Evolutionary conservation across 108 stramenopile species (phyloP).

Genomic region (Fragilaria crotonensis): DNA sequence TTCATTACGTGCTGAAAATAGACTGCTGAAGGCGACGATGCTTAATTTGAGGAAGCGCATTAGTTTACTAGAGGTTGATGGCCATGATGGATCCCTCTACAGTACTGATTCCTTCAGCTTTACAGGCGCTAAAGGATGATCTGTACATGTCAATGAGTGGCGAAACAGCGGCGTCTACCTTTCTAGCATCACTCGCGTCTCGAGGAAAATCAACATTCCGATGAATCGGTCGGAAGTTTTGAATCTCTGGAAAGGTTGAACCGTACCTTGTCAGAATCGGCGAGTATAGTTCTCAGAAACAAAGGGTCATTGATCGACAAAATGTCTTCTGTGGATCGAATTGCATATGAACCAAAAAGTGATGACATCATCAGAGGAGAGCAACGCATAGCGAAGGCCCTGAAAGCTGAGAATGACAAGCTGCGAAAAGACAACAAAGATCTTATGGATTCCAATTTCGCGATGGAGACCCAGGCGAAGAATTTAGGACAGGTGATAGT

Average conservation of each 20-base stretch:
- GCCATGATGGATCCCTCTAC: too few relatives aligned
- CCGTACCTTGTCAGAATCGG: too few relatives aligned
- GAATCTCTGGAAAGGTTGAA: too few relatives aligned
- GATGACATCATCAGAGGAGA: background rate
- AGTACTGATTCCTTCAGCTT: too few relatives aligned
- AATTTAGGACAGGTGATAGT: background rate
- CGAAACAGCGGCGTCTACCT: too few relatives aligned
- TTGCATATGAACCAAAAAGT: background rate
- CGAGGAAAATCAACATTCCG: too few relatives aligned
- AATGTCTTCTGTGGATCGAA: background rate
- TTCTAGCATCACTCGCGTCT: too few relatives aligned
- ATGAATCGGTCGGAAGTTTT: too few relatives aligned
- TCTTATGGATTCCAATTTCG: background rate
- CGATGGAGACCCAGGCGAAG: background rate
- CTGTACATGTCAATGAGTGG: too few relatives aligned
- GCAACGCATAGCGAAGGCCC: background rate
- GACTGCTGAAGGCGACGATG: slow-evolving; percentile 1
- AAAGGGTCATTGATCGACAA: background rate
- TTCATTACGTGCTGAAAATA: slow-evolving; percentile 7
- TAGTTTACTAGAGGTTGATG: too few relatives aligned
- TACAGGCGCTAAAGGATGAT: too few relatives aligned
- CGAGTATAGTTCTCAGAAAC: background rate
- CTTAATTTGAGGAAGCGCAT: too few relatives aligned
- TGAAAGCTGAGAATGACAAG: background rate
- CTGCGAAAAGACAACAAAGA: background rate